Evolutionary conservation across 129 eudicot genomes (phyloP).

Genomic region (Saussurea involucrata): DNA sequence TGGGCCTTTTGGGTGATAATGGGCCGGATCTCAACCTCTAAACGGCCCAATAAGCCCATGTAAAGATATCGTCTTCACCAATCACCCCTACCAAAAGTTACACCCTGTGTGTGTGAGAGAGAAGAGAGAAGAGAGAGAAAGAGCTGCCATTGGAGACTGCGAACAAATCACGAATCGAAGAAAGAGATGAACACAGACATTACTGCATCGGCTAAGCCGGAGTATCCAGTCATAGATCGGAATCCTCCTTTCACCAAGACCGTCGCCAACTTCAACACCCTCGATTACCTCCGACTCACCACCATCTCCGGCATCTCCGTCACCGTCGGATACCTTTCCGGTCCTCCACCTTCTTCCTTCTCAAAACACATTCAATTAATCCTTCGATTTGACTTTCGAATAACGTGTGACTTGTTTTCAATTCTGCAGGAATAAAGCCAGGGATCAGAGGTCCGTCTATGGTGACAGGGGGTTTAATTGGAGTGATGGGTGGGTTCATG

Average conservation of each 20-base stretch:
- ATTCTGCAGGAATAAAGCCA: constrained; percentile 69
- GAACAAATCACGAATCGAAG: not conserved
- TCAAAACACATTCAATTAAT: not conserved
- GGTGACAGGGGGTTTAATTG: constrained; percentile 96
- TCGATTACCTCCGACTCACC: constrained; percentile 87
- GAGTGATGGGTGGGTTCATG: constrained; percentile 96
- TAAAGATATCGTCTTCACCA: not conserved
- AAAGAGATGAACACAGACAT: constrained; percentile 77
- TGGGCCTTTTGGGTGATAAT: not conserved
- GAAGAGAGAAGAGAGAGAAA: not conserved
- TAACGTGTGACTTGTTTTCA: not conserved
- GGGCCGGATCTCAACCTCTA: not conserved
- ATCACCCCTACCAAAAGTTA: not conserved
- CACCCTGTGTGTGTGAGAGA: not conserved
- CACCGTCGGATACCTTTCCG: constrained; percentile 98
- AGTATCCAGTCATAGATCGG: constrained; percentile 91
- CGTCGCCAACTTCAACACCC: constrained; percentile 83
- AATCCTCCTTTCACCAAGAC: constrained; percentile 89
- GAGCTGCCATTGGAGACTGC: not conserved
- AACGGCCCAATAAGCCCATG: constrained; percentile 8
- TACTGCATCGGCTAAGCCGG: constrained; percentile 87
- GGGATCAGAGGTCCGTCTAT: constrained; percentile 89
- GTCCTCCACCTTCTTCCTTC: constrained; percentile 21
- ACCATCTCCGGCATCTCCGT: constrained; percentile 94
- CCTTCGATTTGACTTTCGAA: not conserved